Conservation (phyloP, 331 rosid species). For the Rosa hybrid region DNA sequence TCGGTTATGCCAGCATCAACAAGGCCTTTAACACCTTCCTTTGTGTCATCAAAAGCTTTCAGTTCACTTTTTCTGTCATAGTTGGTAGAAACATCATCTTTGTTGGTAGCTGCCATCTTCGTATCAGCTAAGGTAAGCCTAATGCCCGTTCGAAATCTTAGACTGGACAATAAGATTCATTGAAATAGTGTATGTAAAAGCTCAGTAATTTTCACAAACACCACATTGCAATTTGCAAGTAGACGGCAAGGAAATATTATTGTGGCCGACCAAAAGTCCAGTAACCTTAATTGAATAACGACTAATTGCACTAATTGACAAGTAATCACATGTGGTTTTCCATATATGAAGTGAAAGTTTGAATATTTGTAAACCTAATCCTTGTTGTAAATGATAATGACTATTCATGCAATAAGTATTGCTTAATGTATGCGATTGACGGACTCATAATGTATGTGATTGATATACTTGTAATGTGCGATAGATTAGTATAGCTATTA, state of each 20-base stretch:
- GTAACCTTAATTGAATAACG: not conserved
- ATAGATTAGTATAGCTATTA: too few relatives aligned
- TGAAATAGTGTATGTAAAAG: not conserved
- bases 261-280: not conserved
- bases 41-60: conserved; percentile 64
- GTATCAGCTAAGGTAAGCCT: not conserved
- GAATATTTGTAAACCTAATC: too few relatives aligned
- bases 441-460: too few relatives aligned
- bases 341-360: too few relatives aligned
- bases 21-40: conserved; percentile 66
- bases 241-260: not conserved
- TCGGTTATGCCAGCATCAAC: conserved; percentile 49
- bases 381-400: too few relatives aligned
- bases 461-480: too few relatives aligned
- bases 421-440: too few relatives aligned
- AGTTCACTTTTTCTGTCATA: conserved; percentile 42
- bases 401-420: too few relatives aligned
- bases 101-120: not conserved
- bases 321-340: not conserved
- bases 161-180: not conserved
- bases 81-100: not conserved
- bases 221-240: not conserved
- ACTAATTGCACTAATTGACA: not conserved
- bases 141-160: not conserved
- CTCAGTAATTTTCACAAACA: not conserved